A percentile compares a stretch with the other conserved stretches of the same genome.
Evolutionary conservation across 495 filamentous ascomycete genomes (phyloP).

Genomic region (Aspergillus campestris): DNA sequence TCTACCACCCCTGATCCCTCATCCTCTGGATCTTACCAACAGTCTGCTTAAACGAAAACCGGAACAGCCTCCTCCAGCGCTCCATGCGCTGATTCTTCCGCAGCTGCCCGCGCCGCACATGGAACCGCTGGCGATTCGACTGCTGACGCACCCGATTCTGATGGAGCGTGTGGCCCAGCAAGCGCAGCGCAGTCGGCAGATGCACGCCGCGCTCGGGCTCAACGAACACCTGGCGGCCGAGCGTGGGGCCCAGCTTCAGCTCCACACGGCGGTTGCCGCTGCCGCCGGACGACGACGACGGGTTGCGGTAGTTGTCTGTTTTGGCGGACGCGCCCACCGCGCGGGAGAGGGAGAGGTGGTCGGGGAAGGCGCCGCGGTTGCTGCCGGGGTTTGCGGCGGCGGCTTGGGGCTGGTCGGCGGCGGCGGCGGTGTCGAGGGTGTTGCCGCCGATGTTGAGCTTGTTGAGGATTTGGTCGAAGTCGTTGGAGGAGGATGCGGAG

Average conservation of each 20-base stretch:
- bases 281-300: constrained; percentile 3
- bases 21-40: constrained; percentile 36
- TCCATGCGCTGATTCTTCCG: constrained; percentile 25
- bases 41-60: constrained; percentile 34
- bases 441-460: constrained; percentile 22
- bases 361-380: constrained; percentile 6
- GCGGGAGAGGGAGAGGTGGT: constrained; percentile 13
- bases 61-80: constrained; percentile 38
- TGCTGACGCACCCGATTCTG: constrained; percentile 21
- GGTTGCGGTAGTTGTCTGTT: constrained; percentile 10
- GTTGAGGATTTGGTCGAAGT: constrained; percentile 34
- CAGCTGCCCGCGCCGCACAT: constrained; percentile 31
- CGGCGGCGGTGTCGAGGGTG: background rate
- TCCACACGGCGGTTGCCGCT: constrained; percentile 8
- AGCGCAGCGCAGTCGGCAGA: constrained; percentile 22
- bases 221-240: constrained; percentile 34
- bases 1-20: constrained; percentile 39
- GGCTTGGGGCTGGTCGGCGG: no score
- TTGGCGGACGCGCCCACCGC: constrained; percentile 11
- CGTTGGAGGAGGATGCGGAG: constrained; percentile 8
- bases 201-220: constrained; percentile 29
- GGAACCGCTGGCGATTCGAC: constrained; percentile 23
- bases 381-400: background rate
- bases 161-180: constrained; percentile 15
- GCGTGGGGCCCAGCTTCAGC: constrained; percentile 33